Percentiles rank a stretch among this genome's conserved stretches.
phyloP scores from a whole-genome alignment of 1,139 yeast species.

The Lodderomyces oxycetoniae region DNA sequence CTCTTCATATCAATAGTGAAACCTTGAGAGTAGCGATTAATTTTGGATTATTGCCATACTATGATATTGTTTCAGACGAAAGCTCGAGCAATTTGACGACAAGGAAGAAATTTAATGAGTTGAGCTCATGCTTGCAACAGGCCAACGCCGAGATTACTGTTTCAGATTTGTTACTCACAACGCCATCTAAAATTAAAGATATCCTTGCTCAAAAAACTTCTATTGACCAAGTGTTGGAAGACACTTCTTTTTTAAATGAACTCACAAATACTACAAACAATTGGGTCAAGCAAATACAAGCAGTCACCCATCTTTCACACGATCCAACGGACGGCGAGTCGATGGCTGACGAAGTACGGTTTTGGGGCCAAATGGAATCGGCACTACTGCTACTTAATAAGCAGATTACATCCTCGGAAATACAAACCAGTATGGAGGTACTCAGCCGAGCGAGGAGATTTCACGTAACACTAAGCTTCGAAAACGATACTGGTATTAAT shows the following conservation, averaged over 20 bases:
- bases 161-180: conserved; percentile 53
- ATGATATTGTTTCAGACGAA: conserved; percentile 26
- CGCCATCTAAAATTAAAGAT: conserved; percentile 51
- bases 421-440: conserved; percentile 56
- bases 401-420: conserved; percentile 55
- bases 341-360: conserved; percentile 61
- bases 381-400: conserved; percentile 53
- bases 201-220: conserved; percentile 20
- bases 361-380: conserved; percentile 73
- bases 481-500: conserved; percentile 66
- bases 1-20: conserved; percentile 35
- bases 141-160: conserved; percentile 51
- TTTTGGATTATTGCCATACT: conserved; percentile 38
- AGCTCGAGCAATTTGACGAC: conserved; percentile 32
- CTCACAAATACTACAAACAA: conserved; percentile 62
- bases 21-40: conserved; percentile 55
- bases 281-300: conserved; percentile 68
- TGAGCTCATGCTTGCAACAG: conserved; percentile 67
- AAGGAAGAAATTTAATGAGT: conserved; percentile 61
- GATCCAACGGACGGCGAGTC: conserved; percentile 58
- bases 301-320: conserved; percentile 49
- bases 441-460: conserved; percentile 71
- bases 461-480: conserved; percentile 70
- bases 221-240: conserved; percentile 30
- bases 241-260: conserved; percentile 56